Evolutionary conservation across 2,329 filamentous ascomycete genomes (phyloP), one percentile per base, ranked within the genome.

Genomic region (Neofusicoccum parvum): DNA sequence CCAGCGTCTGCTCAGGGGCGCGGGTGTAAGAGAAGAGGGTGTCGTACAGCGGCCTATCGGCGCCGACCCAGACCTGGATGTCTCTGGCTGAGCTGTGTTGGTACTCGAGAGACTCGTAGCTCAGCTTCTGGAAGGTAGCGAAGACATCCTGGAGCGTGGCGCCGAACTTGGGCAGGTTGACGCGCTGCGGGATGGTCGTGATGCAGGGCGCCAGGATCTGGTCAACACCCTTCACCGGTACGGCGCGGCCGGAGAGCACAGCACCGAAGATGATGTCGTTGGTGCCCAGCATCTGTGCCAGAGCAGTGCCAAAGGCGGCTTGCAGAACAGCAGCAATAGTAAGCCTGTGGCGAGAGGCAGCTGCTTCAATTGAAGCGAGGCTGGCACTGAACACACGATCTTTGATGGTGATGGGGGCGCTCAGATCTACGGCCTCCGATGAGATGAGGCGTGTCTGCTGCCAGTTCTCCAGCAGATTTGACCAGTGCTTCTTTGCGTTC

Each of bases 381-480:
- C 67, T 70, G 54, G 46, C 62, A 6, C 53, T 46, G n/a, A 73
- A 66, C 2, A 60, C 23, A 7, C 56, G 53, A 20, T 58, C 34
- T 20, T 50, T 51, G 41, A 65, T 11, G 3, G 36, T 41, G 45
- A 50, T 20, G 1, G 46, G 34, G 17, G 43, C 20, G 51, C 7
- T 43, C 23, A 53, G 64, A 15, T 62, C 54, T 12, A 48, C 27
- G 3, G 32, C 34, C 27, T 62, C 54, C 67, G 41, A 71, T 68
- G 59, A 78, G 79, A 51, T 85, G 82, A 54, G 81, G 77, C 2
- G 80, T 79, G 68, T 79, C 76, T 4, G 68, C 69, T 5, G 67
- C 65, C 2, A 48, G 34, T 12, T 75, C 73, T 2, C 67, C 63
- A 15, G 77, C 76, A 39, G 79, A 74, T 2, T 68, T 74, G 9